These are phyloP conservation scores for Lycium barbarum DNA, from an alignment of 257 asterid species.

Conservation along the genomic window DNA sequence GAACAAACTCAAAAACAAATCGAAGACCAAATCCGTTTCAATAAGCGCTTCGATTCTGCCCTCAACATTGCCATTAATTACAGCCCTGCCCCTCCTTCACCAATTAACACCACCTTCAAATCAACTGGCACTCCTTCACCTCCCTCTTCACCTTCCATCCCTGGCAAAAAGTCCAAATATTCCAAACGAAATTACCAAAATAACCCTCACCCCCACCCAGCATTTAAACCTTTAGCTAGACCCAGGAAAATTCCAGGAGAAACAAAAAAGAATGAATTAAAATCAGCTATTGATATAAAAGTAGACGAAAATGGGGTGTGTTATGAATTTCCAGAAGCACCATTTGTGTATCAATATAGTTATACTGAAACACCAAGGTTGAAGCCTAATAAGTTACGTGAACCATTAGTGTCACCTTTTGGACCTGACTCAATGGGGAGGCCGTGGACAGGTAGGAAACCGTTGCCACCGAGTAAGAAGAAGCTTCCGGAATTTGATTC, in stretches of 20 bases:
- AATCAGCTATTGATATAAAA: slow-evolving; percentile 46
- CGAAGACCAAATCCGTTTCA: slow-evolving; percentile 78
- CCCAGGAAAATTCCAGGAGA: slow-evolving; percentile 43
- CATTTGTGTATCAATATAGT: slow-evolving; percentile 89
- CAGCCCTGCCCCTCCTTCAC: slow-evolving; percentile 86
- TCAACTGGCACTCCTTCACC: slow-evolving; percentile 90
- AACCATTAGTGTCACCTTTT: slow-evolving; percentile 87
- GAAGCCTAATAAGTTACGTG: slow-evolving; percentile 80
- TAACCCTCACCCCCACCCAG: slow-evolving; percentile 56
- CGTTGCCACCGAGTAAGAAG: slow-evolving; percentile 78
- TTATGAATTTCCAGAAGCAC: slow-evolving; percentile 81
- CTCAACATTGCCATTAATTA: slow-evolving; percentile 62
- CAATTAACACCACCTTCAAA: slow-evolving; percentile 44
- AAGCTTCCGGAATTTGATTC: slow-evolving; percentile 87
- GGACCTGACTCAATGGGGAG: slow-evolving; percentile 77
- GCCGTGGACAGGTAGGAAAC: slow-evolving; percentile 94
- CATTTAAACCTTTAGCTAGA: slow-evolving; percentile 53
- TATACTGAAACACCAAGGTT: slow-evolving; percentile 92
- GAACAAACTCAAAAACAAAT: slow-evolving; percentile 70
- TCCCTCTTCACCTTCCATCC: slow-evolving; percentile 86
- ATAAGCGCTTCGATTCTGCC: slow-evolving; percentile 80
- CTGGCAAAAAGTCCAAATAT: slow-evolving; percentile 82
- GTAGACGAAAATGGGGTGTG: slow-evolving; percentile 75
- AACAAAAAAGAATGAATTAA: background rate
- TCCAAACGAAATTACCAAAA: slow-evolving; percentile 47